Evolutionary conservation across 2,329 filamentous ascomycete species (phyloP).

Genomic region (Chlorencoelia australis): DNA sequence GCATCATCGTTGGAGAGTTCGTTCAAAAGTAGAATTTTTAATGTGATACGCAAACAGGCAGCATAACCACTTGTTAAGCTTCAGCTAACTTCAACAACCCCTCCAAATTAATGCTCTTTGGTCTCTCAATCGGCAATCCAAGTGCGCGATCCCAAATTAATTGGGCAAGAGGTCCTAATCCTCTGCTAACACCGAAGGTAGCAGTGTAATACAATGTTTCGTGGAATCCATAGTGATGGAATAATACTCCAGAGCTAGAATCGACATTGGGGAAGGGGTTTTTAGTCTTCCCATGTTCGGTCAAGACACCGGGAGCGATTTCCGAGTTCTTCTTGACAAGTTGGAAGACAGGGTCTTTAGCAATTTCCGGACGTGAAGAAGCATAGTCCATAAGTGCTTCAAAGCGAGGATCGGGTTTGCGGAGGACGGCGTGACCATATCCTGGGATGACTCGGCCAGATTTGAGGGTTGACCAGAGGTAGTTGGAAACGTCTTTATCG

Average conservation of each 20-base stretch:
- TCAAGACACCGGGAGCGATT: slow-evolving; percentile 82
- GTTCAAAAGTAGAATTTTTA: too few relatives aligned
- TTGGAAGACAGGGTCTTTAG: slow-evolving; percentile 80
- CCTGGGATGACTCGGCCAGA: slow-evolving; percentile 86
- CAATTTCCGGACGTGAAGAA: slow-evolving; percentile 71
- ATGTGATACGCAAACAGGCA: too few relatives aligned
- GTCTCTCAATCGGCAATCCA: slow-evolving; percentile 90
- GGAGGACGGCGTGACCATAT: slow-evolving; percentile 90
- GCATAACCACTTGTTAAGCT: too few relatives aligned
- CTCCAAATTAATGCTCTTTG: slow-evolving; percentile 92
- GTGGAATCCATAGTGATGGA: slow-evolving; percentile 97
- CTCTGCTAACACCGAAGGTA: slow-evolving; percentile 58
- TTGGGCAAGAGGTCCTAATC: slow-evolving; percentile 82
- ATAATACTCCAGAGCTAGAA: slow-evolving; percentile 82
- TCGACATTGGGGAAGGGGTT: slow-evolving; percentile 98
- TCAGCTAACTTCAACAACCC: slow-evolving; percentile 66
- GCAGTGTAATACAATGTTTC: slow-evolving; percentile 91
- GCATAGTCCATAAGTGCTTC: slow-evolving; percentile 96
- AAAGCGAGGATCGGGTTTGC: slow-evolving; percentile 95
- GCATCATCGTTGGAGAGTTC: too few relatives aligned
- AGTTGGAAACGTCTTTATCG: slow-evolving; percentile 73
- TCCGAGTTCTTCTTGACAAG: slow-evolving; percentile 89
- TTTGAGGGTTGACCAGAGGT: slow-evolving; percentile 88
- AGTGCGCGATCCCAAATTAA: slow-evolving; percentile 93
- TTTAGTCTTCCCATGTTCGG: slow-evolving; percentile 95